phyloP scores from a whole-genome alignment of 176 grass and related monocot genomes.

The Coix lacrymajobi region DNA sequence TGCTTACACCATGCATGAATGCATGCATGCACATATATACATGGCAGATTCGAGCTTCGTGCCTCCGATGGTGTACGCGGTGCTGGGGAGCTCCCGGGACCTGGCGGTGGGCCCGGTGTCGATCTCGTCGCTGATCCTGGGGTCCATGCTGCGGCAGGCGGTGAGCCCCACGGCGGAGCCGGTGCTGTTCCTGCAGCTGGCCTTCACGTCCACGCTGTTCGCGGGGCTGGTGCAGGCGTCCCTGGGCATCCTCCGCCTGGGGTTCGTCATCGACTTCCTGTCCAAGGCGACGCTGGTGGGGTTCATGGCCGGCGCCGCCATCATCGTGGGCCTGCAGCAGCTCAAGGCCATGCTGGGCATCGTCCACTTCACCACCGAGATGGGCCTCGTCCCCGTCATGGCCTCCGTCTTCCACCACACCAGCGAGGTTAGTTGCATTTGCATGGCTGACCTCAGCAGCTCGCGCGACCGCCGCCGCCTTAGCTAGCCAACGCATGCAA shows the following conservation, averaged over 20 bases:
- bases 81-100: constrained; percentile 85
- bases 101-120: constrained; percentile 88
- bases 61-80: constrained; percentile 82
- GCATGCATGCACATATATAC: not conserved
- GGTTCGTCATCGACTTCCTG: constrained; percentile 87
- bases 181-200: constrained; percentile 84
- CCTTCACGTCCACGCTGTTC: constrained; percentile 88
- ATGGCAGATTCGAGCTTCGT: constrained; percentile 94
- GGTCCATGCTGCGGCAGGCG: constrained; percentile 79
- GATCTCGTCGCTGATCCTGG: constrained; percentile 94
- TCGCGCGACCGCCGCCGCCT: not conserved
- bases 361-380: constrained; percentile 87
- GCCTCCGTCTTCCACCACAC: constrained; percentile 70
- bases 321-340: constrained; percentile 95
- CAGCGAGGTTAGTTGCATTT: constrained; percentile 36
- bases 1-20: too few species aligned
- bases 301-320: constrained; percentile 95
- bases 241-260: constrained; percentile 81
- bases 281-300: constrained; percentile 94
- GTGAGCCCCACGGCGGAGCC: constrained; percentile 66
- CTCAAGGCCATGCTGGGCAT: constrained; percentile 85
- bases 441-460: not conserved
- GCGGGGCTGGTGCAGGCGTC: constrained; percentile 89
- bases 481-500: not conserved
- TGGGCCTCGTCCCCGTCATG: constrained; percentile 87